Base-by-base conservation (phyloP, 768 basidiomycete species). In the Phlebiopsis gigantea region DNA sequence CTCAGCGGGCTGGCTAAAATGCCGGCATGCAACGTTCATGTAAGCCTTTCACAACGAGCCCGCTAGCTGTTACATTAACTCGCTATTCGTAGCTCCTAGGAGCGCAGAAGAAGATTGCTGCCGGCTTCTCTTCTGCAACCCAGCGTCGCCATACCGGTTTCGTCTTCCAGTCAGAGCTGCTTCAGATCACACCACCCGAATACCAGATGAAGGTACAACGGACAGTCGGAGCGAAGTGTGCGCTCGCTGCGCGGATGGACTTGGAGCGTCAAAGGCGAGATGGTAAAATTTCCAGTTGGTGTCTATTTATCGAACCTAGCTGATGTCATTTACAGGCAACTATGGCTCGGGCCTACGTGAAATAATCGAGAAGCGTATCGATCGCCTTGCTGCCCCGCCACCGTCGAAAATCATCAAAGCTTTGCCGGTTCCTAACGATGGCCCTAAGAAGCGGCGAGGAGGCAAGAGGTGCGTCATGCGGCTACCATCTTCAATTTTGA, bases 131-230 rank as follows among this genome's bases (percentile, higher is more conserved):
- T 5, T 82, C 92, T 0, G 85, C 77, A 1, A 87, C 88, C 1
- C 93, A 96, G 66, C 83, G 85, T 46, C 84, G 93, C 22, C 96
- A 98, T 67, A 98, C 95, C 0, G 97, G 97, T 9, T 99, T 98
- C 75, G 84, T 98, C 58, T 98, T 89, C 75, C 95, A 98, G 66
- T 93, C 88, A 15, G 93, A 93, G 5, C 72, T 98, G 17, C 87
- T 98, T 1, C 81, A 88, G 50, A 79, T 82, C 57, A 90, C 93
- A 2, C 93, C 94, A 6, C 77, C 87, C 21, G 97, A 98, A 61
- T 93, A 94, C 64, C 86, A 93, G 53, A 77, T 93, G 60, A 96
- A 92, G 69, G 82, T 94, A 1, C 97, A 99, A 66, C 82, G 96
- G 39, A 97, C 93, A 0, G 82, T 98, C 10, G 93, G 93, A 15